Evolutionary conservation across 371 early-diverging fungal genomes (phyloP), one percentile per base, ranked within the genome.

Genomic region (Haplosporangium sp.): DNA sequence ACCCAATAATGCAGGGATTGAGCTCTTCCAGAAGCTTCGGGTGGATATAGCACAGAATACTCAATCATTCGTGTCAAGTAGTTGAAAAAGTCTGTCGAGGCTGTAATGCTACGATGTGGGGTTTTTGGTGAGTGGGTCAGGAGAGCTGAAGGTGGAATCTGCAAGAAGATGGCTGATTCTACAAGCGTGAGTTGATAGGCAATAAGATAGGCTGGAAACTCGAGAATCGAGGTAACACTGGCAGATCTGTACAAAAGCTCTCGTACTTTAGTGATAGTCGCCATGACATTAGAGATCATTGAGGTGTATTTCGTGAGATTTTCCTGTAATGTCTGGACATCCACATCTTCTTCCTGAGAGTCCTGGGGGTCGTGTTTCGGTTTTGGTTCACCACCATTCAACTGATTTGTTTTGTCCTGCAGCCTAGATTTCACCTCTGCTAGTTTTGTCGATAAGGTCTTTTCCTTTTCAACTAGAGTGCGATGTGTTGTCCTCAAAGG

Each of bases 51-150:
- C 45, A 95, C 88, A 5, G 92, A 88, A 64, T 88, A 88, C 76
- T 95, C 95, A 50, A 95, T 89, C 64, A 90, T 71, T 9, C 95
- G 87, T 7, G 94, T 93, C 34, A 94, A 68, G 71, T 93, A 94
- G 69, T 95, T 95, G 87, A 95, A 95, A 78, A 93, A 93, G 66
- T 94, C 94, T 15, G 94, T 91, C 1, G 91, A 91, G 3, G 92
- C 92, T 37, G 90, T 91, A 34, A 95, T 88, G 19, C 89, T 87
- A 52, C 91, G 88, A 61, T 92, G 86, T 6, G 94, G 94, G 37
- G 85, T 78, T 47, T 89, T 88, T 3, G 94, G 88, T 0, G 93
- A 91, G 74, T 95, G 94, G 6, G 84, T 77, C 37, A 93, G 67
- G 13, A 95, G 71, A 17, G 93, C 91, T 2, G 70, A 48, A 0